Evolutionary conservation across 192 early-diverging fungal genomes (phyloP).

Genomic region (Globomyces pollinis-pini): DNA sequence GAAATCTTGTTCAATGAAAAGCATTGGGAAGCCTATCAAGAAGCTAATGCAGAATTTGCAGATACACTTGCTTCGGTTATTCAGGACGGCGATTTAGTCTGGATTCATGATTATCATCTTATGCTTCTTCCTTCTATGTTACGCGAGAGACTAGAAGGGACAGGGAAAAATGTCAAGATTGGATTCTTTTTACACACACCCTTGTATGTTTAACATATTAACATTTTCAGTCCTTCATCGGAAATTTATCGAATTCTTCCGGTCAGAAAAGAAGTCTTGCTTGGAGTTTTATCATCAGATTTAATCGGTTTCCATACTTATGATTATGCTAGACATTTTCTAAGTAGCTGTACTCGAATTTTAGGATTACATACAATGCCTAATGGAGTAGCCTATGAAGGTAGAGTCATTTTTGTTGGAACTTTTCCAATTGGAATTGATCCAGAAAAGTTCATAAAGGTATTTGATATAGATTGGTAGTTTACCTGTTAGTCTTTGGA

Average conservation of each 20-base stretch:
- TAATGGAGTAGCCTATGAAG: conserved; percentile 88
- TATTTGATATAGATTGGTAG: conserved; percentile 12
- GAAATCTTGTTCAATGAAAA: conserved; percentile 94
- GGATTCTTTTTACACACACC: conserved; percentile 99
- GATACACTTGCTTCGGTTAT: conserved; percentile 76
- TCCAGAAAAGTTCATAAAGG: conserved; percentile 83
- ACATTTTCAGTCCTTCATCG: conserved; percentile 95
- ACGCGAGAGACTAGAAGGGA: conserved; percentile 46
- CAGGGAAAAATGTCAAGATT: conserved; percentile 75
- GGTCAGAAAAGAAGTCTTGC: conserved; percentile 85
- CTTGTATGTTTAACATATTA: conserved; percentile 94
- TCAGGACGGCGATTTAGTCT: conserved; percentile 63
- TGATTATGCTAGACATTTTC: conserved; percentile 97
- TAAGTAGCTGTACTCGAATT: conserved; percentile 94
- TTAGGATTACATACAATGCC: conserved; percentile 88
- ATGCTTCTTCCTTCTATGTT: conserved; percentile 91
- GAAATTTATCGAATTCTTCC: conserved; percentile 93
- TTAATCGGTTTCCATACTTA: conserved; percentile 98
- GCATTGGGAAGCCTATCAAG: conserved; percentile 91
- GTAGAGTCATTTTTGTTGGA: conserved; percentile 88
- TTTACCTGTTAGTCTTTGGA: conserved; percentile 63
- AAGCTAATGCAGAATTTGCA: conserved; percentile 91
- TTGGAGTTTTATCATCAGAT: conserved; percentile 87
- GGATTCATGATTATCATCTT: conserved; percentile 87
- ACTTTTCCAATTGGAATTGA: conserved; percentile 99